Evolutionary conservation across 352 stramenopile genomes (phyloP), one percentile per base, ranked within the genome.

Genomic region (Globisporangium camurandrum): DNA sequence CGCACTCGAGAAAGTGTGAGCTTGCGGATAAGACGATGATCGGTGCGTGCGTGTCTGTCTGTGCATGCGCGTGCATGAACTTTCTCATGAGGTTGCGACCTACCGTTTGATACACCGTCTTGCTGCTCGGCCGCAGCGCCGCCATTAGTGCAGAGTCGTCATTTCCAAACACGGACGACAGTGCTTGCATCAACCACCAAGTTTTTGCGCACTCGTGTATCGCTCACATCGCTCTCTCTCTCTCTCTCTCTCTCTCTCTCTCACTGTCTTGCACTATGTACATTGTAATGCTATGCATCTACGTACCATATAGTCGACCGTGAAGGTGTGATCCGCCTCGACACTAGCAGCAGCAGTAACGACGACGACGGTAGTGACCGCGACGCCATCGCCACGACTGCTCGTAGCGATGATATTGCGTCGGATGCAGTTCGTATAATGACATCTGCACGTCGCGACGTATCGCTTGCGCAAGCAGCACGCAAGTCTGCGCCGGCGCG

Each of bases 261-360:
- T 24, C 12, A 19, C 20, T 48, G 19, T 14, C 17, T 20, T 22
- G n/a, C 22, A n/a, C n/a, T n/a, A n/a, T n/a, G 36, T 24, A n/a
- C 9, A 23, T 6, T n/a, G 12, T 17, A 12, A 16, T 53, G 10
- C 9, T 31, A 10, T 47, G n/a, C 23, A 30, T 26, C 4, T 23
- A 8, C n/a, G n/a, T 17, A 20, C 22, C 14, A 14, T 11, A 4
- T 40, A 61, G 54, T 61, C 47, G 48, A 61, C 27, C 41, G 43
- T n/a, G 47, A 61, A 31, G 54, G 54, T 19, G 48, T 56, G 23
- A 61, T 61, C 39, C 24, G 52, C 16, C 37, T 61, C 17, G 54
- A 61, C 43, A 40, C 26, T 41, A 56, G 47, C 33, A 59, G 53
- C 39, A 27, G 36, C 10, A 24, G 30, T 12, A 34, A 48, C 9